A percentile compares a stretch with the other conserved stretches of the same genome.
Conservation (phyloP, 371 early-diverging fungal species). For the Apophysomyces sp. region DNA sequence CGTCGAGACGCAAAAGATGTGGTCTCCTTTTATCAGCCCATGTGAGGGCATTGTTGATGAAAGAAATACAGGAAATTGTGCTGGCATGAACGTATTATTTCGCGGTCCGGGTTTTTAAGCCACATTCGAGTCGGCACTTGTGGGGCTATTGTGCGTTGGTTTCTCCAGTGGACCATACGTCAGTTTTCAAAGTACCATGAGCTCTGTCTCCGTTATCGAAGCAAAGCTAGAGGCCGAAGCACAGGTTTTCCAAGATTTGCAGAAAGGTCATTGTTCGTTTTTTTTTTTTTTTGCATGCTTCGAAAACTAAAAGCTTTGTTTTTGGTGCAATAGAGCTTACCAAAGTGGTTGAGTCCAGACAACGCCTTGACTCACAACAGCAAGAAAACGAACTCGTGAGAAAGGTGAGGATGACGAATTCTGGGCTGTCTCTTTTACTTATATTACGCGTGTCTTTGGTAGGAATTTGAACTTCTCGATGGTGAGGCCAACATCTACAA, state of each 20-base stretch:
- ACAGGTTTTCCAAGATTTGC: conserved; percentile 59
- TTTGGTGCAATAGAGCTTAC: conserved; percentile 64
- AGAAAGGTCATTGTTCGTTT: conserved; percentile 48
- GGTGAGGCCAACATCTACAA: conserved; percentile 89
- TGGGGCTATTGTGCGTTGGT: too few relatives aligned
- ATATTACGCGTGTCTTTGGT: neutral
- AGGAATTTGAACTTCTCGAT: conserved; percentile 87
- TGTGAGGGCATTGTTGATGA: too few relatives aligned
- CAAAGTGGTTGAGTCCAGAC: conserved; percentile 73
- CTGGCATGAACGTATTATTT: too few relatives aligned
- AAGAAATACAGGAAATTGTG: too few relatives aligned
- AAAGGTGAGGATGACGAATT: conserved; percentile 48
- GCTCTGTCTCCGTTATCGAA: conserved; percentile 35
- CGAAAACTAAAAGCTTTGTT: neutral
- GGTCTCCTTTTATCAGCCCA: too few relatives aligned
- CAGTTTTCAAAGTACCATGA: too few relatives aligned
- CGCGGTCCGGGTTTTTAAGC: too few relatives aligned
- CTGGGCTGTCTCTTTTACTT: neutral
- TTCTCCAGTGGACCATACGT: too few relatives aligned
- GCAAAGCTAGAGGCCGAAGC: conserved; percentile 68
- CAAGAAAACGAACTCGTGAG: conserved; percentile 93
- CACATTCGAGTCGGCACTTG: too few relatives aligned
- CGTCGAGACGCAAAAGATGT: too few relatives aligned
- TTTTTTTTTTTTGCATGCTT: neutral
- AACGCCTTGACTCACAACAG: conserved; percentile 91